A percentile compares a stretch with the other conserved stretches of the same genome.
These are phyloP conservation scores for Pichia scutulata DNA, from an alignment of 805 yeast species.

Conservation along the genomic window DNA sequence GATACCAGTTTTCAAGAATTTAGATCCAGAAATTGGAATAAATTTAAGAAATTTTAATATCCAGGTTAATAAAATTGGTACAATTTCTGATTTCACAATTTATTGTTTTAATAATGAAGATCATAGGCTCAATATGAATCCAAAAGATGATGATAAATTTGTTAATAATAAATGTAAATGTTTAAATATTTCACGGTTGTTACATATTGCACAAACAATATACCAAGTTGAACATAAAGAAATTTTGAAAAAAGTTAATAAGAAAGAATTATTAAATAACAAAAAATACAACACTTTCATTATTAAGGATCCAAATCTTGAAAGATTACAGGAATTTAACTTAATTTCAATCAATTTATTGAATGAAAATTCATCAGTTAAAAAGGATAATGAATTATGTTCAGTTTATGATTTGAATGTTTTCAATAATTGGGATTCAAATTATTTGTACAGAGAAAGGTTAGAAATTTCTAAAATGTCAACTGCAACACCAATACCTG, in stretches of 20 bases:
- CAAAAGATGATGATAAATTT: conserved; percentile 7
- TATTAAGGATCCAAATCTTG: conserved; percentile 16
- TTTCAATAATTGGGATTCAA: conserved; percentile 58
- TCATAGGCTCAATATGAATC: conserved; percentile 22
- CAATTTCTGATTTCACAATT: conserved; percentile 67
- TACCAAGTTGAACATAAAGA: conserved; percentile 22
- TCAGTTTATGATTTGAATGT: conserved; percentile 33
- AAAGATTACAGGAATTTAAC: conserved; percentile 14
- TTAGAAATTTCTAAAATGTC: conserved; percentile 83
- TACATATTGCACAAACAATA: conserved; percentile 37
- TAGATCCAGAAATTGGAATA: conserved; percentile 68
- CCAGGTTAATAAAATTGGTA: conserved; percentile 74
- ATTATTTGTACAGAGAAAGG: conserved; percentile 64
- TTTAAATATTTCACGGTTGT: conserved; percentile 31
- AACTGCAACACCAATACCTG: conserved; percentile 52
- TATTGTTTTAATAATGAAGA: conserved; percentile 48
- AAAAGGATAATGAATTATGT: conserved; percentile 23
- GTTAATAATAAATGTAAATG: conserved; percentile 29
- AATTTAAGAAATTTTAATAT: conserved; percentile 78
- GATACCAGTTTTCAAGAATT: conserved; percentile 46
- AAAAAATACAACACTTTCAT: conserved; percentile 26
- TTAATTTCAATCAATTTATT: conserved; percentile 26
- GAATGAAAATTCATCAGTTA: conserved; percentile 17
- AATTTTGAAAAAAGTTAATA: conserved; percentile 5
- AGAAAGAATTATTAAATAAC: not conserved